Conservation (phyloP, 2,329 filamentous ascomycete species). For the Dactylellina cionopaga region DNA sequence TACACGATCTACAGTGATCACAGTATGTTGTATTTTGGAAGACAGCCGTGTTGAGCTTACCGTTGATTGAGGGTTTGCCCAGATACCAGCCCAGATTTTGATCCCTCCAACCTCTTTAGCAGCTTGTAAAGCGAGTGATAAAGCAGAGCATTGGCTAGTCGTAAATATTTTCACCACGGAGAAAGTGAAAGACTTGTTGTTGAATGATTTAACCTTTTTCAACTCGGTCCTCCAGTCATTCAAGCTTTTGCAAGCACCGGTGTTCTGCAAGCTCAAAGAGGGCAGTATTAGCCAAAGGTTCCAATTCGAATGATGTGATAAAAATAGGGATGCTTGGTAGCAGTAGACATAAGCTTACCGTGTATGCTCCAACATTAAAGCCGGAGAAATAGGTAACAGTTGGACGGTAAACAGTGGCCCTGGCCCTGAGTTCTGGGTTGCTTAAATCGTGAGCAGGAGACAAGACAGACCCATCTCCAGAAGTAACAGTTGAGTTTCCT, state of each 20-base stretch:
- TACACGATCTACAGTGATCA: background rate
- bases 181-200: conserved; percentile 60
- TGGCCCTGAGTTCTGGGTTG: conserved; percentile 31
- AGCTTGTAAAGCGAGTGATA: conserved; percentile 66
- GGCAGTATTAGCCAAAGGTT: conserved; percentile 6
- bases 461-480: conserved; percentile 5
- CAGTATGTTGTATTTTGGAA: conserved; percentile 23
- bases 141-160: conserved; percentile 69
- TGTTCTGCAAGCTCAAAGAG: conserved; percentile 47
- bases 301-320: background rate
- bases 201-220: conserved; percentile 59
- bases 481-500: conserved; percentile 1
- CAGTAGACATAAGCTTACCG: conserved; percentile 11
- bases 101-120: conserved; percentile 69
- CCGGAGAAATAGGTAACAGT: conserved; percentile 54
- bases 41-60: conserved; percentile 58
- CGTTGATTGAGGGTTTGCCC: conserved; percentile 63
- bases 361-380: conserved; percentile 56
- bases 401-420: conserved; percentile 48
- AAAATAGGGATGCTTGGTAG: background rate
- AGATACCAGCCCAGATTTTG: conserved; percentile 72
- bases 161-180: conserved; percentile 71
- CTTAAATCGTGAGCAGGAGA: conserved; percentile 14
- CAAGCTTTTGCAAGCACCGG: conserved; percentile 61
- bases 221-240: conserved; percentile 60